Evolutionary conservation across 129 eudicot genomes (phyloP).

Genomic region (Mikania micrantha): DNA sequence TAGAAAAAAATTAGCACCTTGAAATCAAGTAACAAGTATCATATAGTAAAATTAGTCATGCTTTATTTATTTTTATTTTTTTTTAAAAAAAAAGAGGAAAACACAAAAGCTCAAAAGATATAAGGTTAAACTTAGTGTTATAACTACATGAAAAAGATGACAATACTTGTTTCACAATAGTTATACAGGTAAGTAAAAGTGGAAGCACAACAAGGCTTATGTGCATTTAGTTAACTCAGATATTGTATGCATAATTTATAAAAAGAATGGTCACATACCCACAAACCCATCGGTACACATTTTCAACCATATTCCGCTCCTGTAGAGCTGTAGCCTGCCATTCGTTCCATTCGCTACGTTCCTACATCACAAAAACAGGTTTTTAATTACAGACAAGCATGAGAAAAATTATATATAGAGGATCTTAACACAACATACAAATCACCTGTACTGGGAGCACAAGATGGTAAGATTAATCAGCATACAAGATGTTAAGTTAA

Average conservation of each 20-base stretch:
- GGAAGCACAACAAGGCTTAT: not conserved
- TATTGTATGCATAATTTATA: not conserved
- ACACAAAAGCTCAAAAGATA: not conserved
- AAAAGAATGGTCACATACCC: conserved; percentile 50
- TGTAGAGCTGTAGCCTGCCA: conserved; percentile 80
- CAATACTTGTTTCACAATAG: not conserved
- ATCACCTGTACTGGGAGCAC: no score
- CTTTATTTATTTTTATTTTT: no score
- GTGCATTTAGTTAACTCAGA: not conserved
- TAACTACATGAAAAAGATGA: not conserved
- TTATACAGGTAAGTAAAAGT: not conserved
- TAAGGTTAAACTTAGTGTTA: not conserved
- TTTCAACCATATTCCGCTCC: conserved; percentile 69
- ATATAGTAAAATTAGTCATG: not conserved
- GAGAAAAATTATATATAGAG: not conserved
- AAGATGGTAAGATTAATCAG: no score
- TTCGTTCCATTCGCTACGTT: conserved; percentile 66
- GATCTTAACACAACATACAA: no score
- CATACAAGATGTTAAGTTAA: not conserved
- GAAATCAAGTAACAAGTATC: not conserved
- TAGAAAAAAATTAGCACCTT: not conserved
- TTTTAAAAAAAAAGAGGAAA: not conserved
- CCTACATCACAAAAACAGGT: conserved; percentile 34
- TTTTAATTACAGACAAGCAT: not conserved
- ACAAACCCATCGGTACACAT: conserved; percentile 95